Evolutionary conservation across 345 rosid species (phyloP), one percentile per base, ranked within the genome.

Genomic region (Populus pruinosa): DNA sequence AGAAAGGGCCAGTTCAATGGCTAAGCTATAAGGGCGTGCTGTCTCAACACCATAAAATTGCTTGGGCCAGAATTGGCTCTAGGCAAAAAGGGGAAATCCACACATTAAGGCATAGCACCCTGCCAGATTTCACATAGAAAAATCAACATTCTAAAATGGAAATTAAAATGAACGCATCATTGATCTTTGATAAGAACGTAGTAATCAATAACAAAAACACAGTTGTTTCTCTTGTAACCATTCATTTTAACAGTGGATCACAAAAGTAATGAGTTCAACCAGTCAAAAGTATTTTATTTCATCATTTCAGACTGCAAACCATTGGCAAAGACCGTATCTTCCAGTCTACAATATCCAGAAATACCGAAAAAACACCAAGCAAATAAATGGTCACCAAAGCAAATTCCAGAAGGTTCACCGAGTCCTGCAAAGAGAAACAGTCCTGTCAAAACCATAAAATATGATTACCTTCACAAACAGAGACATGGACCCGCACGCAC

Each of bases 251-350:
- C 63, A 69, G 43, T 29, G 43, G 33, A 73, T 77, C 59, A 61
- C 27, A 20, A 35, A 64, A 27, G 69, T 49, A 59, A 66, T 14
- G 66, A 68, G 69, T 70, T 63, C 31, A 31, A 70, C 25, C 50
- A 63, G 44, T 55, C 76, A 64, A 69, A 11, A 53, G 77, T 65
- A 64, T 63, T 65, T 84, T 78, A 81, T 81, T 84, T 79, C 70
- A 78, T 72, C 61, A 64, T 63, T 56, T 76, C 20, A 65, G n/a
- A 41, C 39, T 43, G 35, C 35, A 35, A 76, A 6, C 75, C 77
- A 67, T 9, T 49, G 44, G 72, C 63, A 47, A 78, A 43, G 69
- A 63, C 78, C 53, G 78, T 63, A 81, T 81, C 71, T 73, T 74
- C 68, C 75, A 59, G 77, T 70, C 74, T 59, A 77, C 27, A 67